phyloP scores from a whole-genome alignment of 148 eudicot species.

The Bassia scoparia region DNA sequence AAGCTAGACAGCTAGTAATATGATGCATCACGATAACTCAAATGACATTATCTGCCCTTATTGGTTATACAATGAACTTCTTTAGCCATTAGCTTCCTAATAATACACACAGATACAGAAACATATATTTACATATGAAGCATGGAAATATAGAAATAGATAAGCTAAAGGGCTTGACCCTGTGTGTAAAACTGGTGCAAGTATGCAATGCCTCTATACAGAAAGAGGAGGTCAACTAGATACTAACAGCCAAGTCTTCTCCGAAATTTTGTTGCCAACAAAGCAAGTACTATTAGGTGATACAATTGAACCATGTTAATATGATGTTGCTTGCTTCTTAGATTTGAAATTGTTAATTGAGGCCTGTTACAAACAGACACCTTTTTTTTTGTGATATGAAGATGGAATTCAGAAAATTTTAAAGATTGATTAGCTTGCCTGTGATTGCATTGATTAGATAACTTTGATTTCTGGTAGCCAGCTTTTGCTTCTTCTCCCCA shows the following conservation, averaged over 20 bases:
- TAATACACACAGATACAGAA: too few relatives aligned
- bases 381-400: neutral
- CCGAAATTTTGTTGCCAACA: neutral
- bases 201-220: neutral
- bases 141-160: neutral
- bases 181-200: neutral
- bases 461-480: conserved; percentile 51
- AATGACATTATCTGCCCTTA: neutral
- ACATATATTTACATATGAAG: too few relatives aligned
- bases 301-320: neutral
- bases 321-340: neutral
- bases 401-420: neutral
- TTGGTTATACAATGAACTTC: neutral
- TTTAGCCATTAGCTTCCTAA: too few relatives aligned
- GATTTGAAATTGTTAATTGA: neutral
- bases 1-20: too few relatives aligned
- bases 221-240: neutral
- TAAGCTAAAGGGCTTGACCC: neutral
- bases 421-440: conserved; percentile 32
- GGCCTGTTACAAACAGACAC: neutral
- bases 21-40: neutral
- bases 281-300: neutral
- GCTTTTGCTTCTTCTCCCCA: conserved; percentile 52
- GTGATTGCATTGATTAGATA: conserved; percentile 60
- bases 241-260: neutral